These are phyloP conservation scores for Trichoderma virens DNA, from an alignment of 495 filamentous ascomycete species.

Conservation along the genomic window DNA sequence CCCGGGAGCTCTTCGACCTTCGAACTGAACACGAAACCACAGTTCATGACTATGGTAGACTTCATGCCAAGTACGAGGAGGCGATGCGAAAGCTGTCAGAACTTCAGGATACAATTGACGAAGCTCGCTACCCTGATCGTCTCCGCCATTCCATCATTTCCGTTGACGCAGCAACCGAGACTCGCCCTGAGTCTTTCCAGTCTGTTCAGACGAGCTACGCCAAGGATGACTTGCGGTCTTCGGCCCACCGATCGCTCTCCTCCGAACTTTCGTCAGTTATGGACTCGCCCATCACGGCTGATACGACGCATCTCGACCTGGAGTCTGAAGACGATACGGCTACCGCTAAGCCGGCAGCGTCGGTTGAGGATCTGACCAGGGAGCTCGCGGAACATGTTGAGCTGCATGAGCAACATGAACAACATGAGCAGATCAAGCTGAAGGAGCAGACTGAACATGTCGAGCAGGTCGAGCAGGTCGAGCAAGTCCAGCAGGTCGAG, in stretches of 20 bases:
- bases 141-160: constrained; percentile 47
- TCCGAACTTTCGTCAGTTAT: constrained; percentile 92
- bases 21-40: constrained; percentile 84
- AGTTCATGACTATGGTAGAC: constrained; percentile 68
- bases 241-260: constrained; percentile 89
- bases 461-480: neutral
- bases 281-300: constrained; percentile 64
- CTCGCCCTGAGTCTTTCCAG: constrained; percentile 87
- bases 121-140: constrained; percentile 58
- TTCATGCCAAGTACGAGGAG: constrained; percentile 86
- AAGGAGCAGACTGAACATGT: neutral
- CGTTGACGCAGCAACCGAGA: constrained; percentile 48
- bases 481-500: neutral
- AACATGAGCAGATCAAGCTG: neutral
- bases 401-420: neutral
- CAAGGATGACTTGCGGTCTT: constrained; percentile 69
- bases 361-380: constrained; percentile 23
- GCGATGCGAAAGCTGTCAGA: constrained; percentile 73
- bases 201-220: constrained; percentile 65
- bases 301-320: constrained; percentile 34
- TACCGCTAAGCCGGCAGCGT: constrained; percentile 25
- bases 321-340: constrained; percentile 40
- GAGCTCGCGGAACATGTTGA: neutral
- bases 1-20: constrained; percentile 86
- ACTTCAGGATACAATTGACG: constrained; percentile 79